Base-by-base conservation (phyloP, 2,329 filamentous ascomycete genomes). In the Ophiocordyceps sinensis region DNA sequence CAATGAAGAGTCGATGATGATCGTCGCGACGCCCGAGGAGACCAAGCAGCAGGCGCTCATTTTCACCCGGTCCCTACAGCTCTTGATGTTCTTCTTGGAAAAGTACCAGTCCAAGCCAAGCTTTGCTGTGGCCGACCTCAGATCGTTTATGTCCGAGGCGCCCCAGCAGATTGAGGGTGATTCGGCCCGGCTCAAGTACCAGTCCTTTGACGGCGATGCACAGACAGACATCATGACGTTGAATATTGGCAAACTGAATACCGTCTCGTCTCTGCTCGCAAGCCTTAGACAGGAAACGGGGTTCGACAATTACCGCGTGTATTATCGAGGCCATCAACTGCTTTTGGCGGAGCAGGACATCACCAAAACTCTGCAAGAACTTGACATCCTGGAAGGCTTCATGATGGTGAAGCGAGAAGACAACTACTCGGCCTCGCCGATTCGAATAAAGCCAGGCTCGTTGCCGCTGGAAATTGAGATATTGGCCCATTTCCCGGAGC, bases 391-490 rank as follows among this genome's bases (percentile, higher is more conserved):
- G 23, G 73, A 75, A 32, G 79, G 79, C 2, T 61, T 85, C 17
- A 68, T 87, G 21, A 64, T 86, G 17, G 69, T 87, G 36, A 80
- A 76, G 49, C 68, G 70, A 14, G 72, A 77, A 36, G 66, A 71
- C 17, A 66, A 70, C 13, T 53, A 61, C 1, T 56, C 62, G 9
- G 59, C 62, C 4, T 59, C 65, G 43, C 54, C 68, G 23, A 50
- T 65, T 46, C 53, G 66, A 28, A 61, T 70, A 40, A 67, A 65
- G 45, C 69, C 61, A 40, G 75, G 64, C 39, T 73, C 65, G 37
- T 78, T 65, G 46, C 71, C 64, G 30, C 71, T 96, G 3, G 86
- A 96, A 54, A 70, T 75, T 12, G 84, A 89, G 51, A 79, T 96
- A 19, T 65, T 91, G 49, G 72, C 78, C 43, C 84, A 93, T 57